Percentiles rank a stretch among this genome's conserved stretches.
Evolutionary conservation across 441 rosid genomes (phyloP).

Genomic region (Melastoma candidum): DNA sequence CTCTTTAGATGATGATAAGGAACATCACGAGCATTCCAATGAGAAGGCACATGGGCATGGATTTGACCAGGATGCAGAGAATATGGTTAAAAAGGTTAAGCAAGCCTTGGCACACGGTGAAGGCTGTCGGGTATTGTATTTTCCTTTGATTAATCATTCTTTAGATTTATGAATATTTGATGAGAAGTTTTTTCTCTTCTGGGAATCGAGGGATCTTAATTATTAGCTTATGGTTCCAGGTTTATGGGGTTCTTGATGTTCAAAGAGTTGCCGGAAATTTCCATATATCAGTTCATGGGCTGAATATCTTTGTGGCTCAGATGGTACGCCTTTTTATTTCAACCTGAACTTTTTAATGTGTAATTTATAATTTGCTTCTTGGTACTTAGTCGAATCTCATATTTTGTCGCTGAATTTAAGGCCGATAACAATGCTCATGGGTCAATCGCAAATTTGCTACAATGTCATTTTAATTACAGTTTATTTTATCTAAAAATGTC

Average conservation of each 20-base stretch:
- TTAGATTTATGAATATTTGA: neutral
- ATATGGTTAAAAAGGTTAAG: slow-evolving; percentile 83
- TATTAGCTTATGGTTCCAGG: slow-evolving; percentile 34
- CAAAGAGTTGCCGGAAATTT: slow-evolving; percentile 99
- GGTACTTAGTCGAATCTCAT: no score
- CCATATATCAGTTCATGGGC: slow-evolving; percentile 92
- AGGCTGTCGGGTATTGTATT: slow-evolving; percentile 79
- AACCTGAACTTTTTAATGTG: neutral
- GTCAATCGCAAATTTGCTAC: no score
- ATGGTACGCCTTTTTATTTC: slow-evolving; percentile 35
- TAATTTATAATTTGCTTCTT: neutral
- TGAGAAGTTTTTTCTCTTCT: slow-evolving; percentile 4
- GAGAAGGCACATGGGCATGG: slow-evolving; percentile 40
- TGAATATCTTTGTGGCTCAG: slow-evolving; percentile 90
- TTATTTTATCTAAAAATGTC: no score
- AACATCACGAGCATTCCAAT: slow-evolving; percentile 46
- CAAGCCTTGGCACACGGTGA: slow-evolving; percentile 77
- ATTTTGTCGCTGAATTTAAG: no score
- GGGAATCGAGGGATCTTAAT: slow-evolving; percentile 3
- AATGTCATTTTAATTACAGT: no score
- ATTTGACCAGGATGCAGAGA: slow-evolving; percentile 76
- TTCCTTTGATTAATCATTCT: slow-evolving; percentile 6
- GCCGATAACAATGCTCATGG: no score
- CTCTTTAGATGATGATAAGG: slow-evolving; percentile 48
- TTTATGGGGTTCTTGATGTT: slow-evolving; percentile 87